A percentile compares a stretch with the other conserved stretches of the same genome.
Conservation (phyloP, 2,329 filamentous ascomycete genomes). For the Xylaria sp. region DNA sequence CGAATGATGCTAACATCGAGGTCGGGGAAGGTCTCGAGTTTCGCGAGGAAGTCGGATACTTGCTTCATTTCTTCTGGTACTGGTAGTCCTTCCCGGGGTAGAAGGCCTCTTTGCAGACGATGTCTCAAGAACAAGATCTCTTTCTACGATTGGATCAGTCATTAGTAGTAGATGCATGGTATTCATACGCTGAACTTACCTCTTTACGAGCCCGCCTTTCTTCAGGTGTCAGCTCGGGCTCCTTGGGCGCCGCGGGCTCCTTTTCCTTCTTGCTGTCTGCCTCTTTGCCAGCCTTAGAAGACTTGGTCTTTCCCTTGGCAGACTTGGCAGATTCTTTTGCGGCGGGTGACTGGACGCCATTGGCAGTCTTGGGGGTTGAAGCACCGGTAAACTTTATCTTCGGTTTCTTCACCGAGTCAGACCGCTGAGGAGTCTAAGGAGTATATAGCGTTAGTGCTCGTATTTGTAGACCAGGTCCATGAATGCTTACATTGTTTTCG, state of each 20-base stretch:
- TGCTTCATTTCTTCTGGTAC: constrained; percentile 84
- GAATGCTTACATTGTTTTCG: constrained; percentile 72
- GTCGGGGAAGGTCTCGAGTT: constrained; percentile 82
- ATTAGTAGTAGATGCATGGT: not conserved
- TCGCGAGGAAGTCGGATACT: constrained; percentile 81
- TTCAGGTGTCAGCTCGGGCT: constrained; percentile 67
- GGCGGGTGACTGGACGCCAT: constrained; percentile 64
- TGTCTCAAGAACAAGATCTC: constrained; percentile 94
- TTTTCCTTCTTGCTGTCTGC: constrained; percentile 64
- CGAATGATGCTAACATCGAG: constrained; percentile 91
- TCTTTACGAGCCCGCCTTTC: constrained; percentile 70
- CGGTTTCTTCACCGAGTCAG: constrained; percentile 74
- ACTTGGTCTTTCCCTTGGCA: constrained; percentile 67
- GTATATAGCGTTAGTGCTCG: constrained; percentile 15
- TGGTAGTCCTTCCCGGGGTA: constrained; percentile 85
- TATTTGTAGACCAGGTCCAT: not conserved
- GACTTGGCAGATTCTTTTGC: constrained; percentile 60
- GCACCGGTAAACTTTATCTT: constrained; percentile 74
- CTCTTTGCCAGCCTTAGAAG: constrained; percentile 57
- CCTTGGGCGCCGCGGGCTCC: constrained; percentile 60
- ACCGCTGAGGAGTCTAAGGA: constrained; percentile 64
- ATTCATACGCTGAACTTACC: constrained; percentile 53
- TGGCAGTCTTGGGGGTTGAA: constrained; percentile 75
- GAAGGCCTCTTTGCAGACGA: constrained; percentile 92
- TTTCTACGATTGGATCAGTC: constrained; percentile 63